Evolutionary conservation across 148 eudicot species (phyloP), one percentile per base, ranked within the genome.

Genomic region (Fagopyrum esculentum): DNA sequence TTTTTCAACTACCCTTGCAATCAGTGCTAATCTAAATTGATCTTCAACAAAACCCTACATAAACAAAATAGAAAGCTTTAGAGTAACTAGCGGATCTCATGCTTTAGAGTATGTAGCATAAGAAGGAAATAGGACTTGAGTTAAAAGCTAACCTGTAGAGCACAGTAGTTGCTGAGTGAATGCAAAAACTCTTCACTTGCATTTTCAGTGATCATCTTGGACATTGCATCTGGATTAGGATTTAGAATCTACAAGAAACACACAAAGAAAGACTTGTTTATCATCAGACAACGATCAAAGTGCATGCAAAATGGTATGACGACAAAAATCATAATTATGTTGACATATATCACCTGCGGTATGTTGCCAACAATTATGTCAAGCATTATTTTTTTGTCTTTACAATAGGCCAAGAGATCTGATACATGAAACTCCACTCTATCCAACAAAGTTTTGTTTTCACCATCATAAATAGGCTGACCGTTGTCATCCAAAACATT

Each of bases 291-390:
- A 64, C 70, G 13, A 12, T 64, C 70, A 30, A 45, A 13, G 26
- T 22, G 5, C 45, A n/a, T 64, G 70, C 35, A 64, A 35, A 5
- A 64, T 6, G 4, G 45, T 64, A 22, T 45, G 46, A 30, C 35
- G 5, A 64, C n/a, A 30, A 35, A 64, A 64, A 17, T 12, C 19
- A n/a, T 29, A 73, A 22, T 22, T 22, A 22, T 22, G 9, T 50
- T 68, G 40, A 66, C 47, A 73, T 69, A 50, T 45, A 69, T 72
- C 81, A 95, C 98, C 91, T 95, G 98, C 26, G 98, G 98, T 83
- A 95, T 95, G 88, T 97, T 92, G 72, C 98, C 98, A 80, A 95
- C 93, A 69, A 95, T 95, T 71, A 97, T 86, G 88, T 95, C 98
- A 66, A 92, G 93, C 83, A 85, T 89, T 80, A 95, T 89, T 47